These are phyloP conservation scores for Phialophora tarda DNA, from an alignment of 2,329 filamentous ascomycete genomes.

Conservation along the genomic window DNA sequence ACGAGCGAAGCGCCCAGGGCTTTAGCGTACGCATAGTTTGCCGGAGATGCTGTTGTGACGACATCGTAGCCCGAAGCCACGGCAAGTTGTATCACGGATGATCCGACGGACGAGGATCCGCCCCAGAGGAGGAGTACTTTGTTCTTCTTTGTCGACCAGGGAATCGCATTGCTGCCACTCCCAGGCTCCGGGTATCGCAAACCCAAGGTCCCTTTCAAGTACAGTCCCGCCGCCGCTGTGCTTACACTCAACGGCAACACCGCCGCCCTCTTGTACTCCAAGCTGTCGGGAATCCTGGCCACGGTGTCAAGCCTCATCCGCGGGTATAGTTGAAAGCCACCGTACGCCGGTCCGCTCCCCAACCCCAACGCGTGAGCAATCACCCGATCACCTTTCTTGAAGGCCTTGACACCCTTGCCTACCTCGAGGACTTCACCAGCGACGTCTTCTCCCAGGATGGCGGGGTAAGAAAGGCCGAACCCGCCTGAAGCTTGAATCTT, in stretches of 20 bases:
- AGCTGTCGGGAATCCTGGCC: slow-evolving; percentile 42
- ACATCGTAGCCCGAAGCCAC: slow-evolving; percentile 50
- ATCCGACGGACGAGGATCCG: slow-evolving; percentile 51
- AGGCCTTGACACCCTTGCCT: slow-evolving; percentile 46
- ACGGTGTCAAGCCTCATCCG: slow-evolving; percentile 35
- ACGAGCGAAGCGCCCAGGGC: slow-evolving; percentile 51
- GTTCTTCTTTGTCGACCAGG: neutral
- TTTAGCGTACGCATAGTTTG: slow-evolving; percentile 41
- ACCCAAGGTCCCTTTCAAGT: slow-evolving; percentile 36
- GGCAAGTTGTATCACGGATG: slow-evolving; percentile 51
- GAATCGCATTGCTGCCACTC: neutral
- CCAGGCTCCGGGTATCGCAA: slow-evolving; percentile 36
- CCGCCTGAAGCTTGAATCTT: slow-evolving; percentile 19
- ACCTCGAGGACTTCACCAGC: slow-evolving; percentile 56
- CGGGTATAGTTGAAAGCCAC: slow-evolving; percentile 42
- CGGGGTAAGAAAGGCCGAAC: slow-evolving; percentile 41
- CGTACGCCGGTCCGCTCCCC: slow-evolving; percentile 48
- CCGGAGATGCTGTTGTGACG: slow-evolving; percentile 29
- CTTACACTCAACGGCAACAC: slow-evolving; percentile 47
- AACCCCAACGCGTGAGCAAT: slow-evolving; percentile 18
- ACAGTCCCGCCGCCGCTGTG: slow-evolving; percentile 46
- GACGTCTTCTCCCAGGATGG: slow-evolving; percentile 52
- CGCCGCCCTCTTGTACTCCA: slow-evolving; percentile 44
- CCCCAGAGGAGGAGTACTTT: slow-evolving; percentile 49
- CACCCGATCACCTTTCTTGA: slow-evolving; percentile 48